Base-by-base conservation (phyloP, 805 yeast genomes). In the Hanseniaspora pseudoguilliermondii region DNA sequence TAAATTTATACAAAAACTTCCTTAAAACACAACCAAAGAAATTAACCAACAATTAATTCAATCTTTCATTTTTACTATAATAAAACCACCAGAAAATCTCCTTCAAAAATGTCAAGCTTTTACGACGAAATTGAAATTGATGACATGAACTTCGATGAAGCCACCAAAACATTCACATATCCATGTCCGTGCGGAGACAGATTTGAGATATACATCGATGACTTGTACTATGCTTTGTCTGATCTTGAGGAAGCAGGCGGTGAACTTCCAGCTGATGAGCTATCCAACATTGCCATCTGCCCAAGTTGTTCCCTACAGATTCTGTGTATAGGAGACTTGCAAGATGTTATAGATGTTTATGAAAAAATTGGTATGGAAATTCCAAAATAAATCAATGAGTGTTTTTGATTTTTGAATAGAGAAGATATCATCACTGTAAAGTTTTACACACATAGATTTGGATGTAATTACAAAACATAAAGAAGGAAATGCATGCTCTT, bases 141-240 rank as follows among this genome's bases (percentile, higher is more conserved):
- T 69, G 98, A 93, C 68, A 90, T 93, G 82, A 82, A 89, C 2
- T 93, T 80, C 66, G 97, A 93, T 67, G 80, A 90, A 2, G 74
- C 73, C n/a, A 80, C 85, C 15, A 89, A 85, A 67, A 70, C 87
- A 27, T 87, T 90, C 70, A 84, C 88, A 51, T 91, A 90, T 64
- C 98, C 98, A 4, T 93, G 98, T 74, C 98, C 98, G 0, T 93
- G 98, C 69, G 98, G 98, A 10, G 98, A 93, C 69, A 76, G 82
- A 64, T 93, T 93, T 70, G 95, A 91, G 65, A 86, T 93, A 29
- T 74, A 80, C 34, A 74, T 89, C 51, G 93, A 84, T 62, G 98
- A 93, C 66, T 74, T 93, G 68, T 73, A 75, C 59, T 96, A 89
- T 62, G 98, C 97, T 9, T 95, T 87, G 63, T 89, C 88, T 59